These are phyloP conservation scores for Phytophthora constricta DNA, from an alignment of 352 stramenopile species.

Conservation along the genomic window DNA sequence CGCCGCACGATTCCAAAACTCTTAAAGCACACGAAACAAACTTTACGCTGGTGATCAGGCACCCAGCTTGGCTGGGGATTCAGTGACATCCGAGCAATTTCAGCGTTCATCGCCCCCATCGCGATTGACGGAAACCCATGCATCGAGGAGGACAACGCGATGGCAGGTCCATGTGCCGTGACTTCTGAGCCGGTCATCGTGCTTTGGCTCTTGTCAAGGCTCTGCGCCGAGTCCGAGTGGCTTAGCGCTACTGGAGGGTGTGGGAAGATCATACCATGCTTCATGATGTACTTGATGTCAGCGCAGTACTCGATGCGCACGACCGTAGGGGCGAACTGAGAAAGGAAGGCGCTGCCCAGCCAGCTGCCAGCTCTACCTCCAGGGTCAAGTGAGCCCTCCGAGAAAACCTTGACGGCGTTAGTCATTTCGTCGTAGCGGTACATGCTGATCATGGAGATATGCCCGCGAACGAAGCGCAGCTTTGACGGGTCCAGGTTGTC, in stretches of 20 bases:
- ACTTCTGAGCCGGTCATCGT: slow-evolving; percentile 38
- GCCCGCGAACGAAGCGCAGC: slow-evolving; percentile 60
- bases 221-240: slow-evolving; percentile 36
- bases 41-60: slow-evolving; percentile 63
- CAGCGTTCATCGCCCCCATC: slow-evolving; percentile 8
- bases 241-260: slow-evolving; percentile 37
- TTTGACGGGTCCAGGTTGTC: slow-evolving; percentile 41
- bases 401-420: slow-evolving; percentile 72
- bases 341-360: slow-evolving; percentile 66
- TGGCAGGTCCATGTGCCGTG: slow-evolving; percentile 31
- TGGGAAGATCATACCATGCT: slow-evolving; percentile 75
- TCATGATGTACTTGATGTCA: slow-evolving; percentile 86
- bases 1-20: slow-evolving; percentile 68
- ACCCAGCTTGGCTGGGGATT: slow-evolving; percentile 59
- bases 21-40: slow-evolving; percentile 74
- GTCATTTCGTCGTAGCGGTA: slow-evolving; percentile 63
- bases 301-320: slow-evolving; percentile 71
- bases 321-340: slow-evolving; percentile 65
- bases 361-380: slow-evolving; percentile 54
- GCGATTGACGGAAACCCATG: slow-evolving; percentile 21
- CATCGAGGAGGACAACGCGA: slow-evolving; percentile 29
- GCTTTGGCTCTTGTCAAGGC: slow-evolving; percentile 44
- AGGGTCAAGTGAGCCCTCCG: slow-evolving; percentile 63
- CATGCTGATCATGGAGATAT: slow-evolving; percentile 66
- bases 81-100: slow-evolving; percentile 35